Base-by-base conservation (phyloP, 2,329 filamentous ascomycete genomes). In the Thelonectria discophora region DNA sequence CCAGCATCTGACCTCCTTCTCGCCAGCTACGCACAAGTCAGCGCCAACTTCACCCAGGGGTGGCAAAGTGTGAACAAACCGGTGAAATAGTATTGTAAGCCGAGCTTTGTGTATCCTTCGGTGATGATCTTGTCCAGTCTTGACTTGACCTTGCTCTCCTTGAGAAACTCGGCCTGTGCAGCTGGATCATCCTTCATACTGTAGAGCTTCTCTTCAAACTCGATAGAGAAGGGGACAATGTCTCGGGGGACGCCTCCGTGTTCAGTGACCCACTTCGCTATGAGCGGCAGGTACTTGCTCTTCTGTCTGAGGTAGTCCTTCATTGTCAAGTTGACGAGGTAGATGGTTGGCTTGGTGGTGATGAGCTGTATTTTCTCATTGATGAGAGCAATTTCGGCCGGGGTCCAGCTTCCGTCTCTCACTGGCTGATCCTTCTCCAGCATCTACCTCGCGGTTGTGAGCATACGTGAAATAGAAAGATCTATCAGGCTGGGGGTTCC, bases 301-400 rank as follows among this genome's bases (percentile, higher is more conserved):
- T 81, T 81, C 60, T 81, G 79, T 37, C 79, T 66, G 24, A 81
- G 72, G 69, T 81, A 81, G 62, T 81, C 79, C 72, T 81, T 81
- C 79, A 80, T 80, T 2, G 78, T 79, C 55, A 81, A 58, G 67
- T 81, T 81, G 55, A 81, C 78, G 30, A 81, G 77, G 68, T 81
- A 81, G 64, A 81, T 80, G 47, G 70, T 70, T 11, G 79, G 79
- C 69, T 81, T 81, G 13, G 79, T 81, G 27, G 79, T 81, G 65
- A 81, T 81, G 3, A 81, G 75, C 56, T 76, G 75, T 20, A 80
- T 78, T 72, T 80, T 80, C 40, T 80, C 79, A 65, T 80, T 81
- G 69, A 81, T 81, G n/a, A 80, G 73, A 2, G 74, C 73, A 55
- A 81, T 80, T 63, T 81, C 79, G 1, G 77, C 77, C 1, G 76